Evolutionary conservation across 2,329 filamentous ascomycete genomes (phyloP), one percentile per base, ranked within the genome.

Genomic region (Metarhizium guizhouense): DNA sequence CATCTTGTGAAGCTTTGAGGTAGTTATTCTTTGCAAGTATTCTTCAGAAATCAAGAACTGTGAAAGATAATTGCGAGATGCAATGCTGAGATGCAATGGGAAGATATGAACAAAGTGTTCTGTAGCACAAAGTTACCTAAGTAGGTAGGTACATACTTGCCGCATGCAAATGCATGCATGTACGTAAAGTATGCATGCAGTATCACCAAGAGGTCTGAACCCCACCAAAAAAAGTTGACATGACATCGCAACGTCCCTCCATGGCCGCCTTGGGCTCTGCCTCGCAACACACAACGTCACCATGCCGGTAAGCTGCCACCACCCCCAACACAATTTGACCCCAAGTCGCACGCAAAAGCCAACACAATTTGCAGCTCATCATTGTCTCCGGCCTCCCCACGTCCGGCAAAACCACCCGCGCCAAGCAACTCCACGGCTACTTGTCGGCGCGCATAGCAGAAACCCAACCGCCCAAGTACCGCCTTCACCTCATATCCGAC

Each of bases 401-500:
- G 60, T 87, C 84, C 34, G 85, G 85, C 68, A 88, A 88, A 71
- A 83, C 83, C 38, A 82, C 81, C 20, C 82, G 84, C 61, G 83
- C 84, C 13, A 73, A 75, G 49, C 83, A 93, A 69, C 80, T 94
- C 11, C 72, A 85, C 65, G 70, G 77, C 38, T 85, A 85, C 71
- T 82, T 92, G 65, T 67, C 77, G 51, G 71, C 78, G 60, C 83
- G 79, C 64, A 83, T 85, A 68, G 63, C 63, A 30, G 60, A 71
- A 25, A 50, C 55, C 20, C 43, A 51, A 10, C 68, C 70, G 11
- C 67, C 71, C 14, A 76, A 76, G 56, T 83, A 89, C 63, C 84
- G 85, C 57, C 76, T 91, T 3, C 85, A 90, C 67, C 81, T 89
- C 61, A 82, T 93, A 64, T 88, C 86, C 55, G 87, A 92, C 72